A percentile compares a stretch with the other conserved stretches of the same genome.
Evolutionary conservation across 805 yeast species (phyloP).

Genomic region (Lipomyces sp.): DNA sequence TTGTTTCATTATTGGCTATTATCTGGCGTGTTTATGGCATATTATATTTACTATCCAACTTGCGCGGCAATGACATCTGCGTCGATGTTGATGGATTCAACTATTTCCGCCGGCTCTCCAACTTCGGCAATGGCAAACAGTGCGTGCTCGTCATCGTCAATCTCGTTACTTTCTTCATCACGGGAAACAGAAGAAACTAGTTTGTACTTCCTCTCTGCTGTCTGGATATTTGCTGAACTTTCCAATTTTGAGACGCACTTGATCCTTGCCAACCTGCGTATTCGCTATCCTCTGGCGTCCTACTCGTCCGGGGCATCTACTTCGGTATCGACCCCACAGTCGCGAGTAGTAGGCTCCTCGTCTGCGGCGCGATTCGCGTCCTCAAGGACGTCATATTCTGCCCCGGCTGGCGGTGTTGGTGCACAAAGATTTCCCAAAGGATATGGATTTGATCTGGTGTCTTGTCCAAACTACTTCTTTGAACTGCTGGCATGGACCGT

Average conservation of each 20-base stretch:
- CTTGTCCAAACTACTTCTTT: conserved; percentile 95
- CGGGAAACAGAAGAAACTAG: conserved; percentile 29
- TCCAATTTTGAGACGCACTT: conserved; percentile 76
- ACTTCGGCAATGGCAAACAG: background rate
- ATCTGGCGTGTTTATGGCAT: conserved; percentile 67
- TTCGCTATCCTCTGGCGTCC: conserved; percentile 52
- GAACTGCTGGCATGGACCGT: conserved; percentile 78
- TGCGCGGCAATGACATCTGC: background rate
- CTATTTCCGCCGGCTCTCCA: background rate
- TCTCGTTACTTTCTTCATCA: conserved; percentile 18
- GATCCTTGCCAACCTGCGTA: conserved; percentile 61
- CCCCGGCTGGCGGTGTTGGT: conserved; percentile 28
- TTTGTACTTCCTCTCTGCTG: conserved; percentile 36
- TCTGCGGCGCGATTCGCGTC: conserved; percentile 18
- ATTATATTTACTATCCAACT: conserved; percentile 55
- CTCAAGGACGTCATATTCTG: conserved; percentile 14
- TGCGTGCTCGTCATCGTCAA: conserved; percentile 19
- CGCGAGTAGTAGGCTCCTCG: background rate
- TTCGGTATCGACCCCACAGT: background rate
- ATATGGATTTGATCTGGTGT: conserved; percentile 76
- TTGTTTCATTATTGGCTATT: conserved; percentile 90
- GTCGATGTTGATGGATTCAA: background rate
- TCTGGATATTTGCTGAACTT: conserved; percentile 65
- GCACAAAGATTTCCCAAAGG: conserved; percentile 78
- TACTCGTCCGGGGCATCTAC: background rate